Percentiles rank a stretch among this genome's conserved stretches.
These are phyloP conservation scores for Heritiera fomes DNA, from an alignment of 345 rosid species.

Conservation along the genomic window DNA sequence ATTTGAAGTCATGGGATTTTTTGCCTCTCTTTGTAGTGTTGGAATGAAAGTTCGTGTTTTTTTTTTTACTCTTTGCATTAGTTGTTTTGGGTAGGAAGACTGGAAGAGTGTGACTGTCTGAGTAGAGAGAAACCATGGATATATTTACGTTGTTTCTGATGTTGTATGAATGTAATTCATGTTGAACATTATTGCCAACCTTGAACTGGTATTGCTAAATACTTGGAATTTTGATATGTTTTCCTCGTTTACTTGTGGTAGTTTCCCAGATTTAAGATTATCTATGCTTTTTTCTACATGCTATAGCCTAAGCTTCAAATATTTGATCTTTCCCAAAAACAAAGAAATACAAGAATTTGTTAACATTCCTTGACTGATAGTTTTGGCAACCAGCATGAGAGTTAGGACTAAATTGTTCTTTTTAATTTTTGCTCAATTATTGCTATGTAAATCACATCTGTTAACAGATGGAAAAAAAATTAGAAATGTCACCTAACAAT, in stretches of 20 bases:
- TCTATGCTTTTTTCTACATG: neutral
- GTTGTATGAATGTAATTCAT: neutral
- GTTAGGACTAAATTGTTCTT: neutral
- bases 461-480: neutral
- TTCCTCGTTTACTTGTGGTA: neutral
- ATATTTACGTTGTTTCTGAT: neutral
- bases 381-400: neutral
- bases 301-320: neutral
- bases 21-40: neutral
- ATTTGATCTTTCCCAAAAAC: neutral
- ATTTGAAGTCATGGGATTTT: neutral
- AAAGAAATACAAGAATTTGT: neutral
- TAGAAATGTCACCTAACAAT: neutral
- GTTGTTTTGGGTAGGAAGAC: neutral
- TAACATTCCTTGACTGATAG: neutral
- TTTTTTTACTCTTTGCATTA: neutral
- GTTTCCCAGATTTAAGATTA: too few species aligned
- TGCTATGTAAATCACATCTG: neutral
- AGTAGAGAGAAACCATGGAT: slow-evolving; percentile 3
- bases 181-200: neutral
- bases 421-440: neutral
- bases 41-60: neutral
- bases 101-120: neutral
- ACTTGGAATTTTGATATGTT: neutral
- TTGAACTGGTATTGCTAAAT: neutral